Percentiles rank a stretch among this genome's conserved stretches.
phyloP scores from a whole-genome alignment of 257 asterid species.

The Lithospermum erythrorhizon region DNA sequence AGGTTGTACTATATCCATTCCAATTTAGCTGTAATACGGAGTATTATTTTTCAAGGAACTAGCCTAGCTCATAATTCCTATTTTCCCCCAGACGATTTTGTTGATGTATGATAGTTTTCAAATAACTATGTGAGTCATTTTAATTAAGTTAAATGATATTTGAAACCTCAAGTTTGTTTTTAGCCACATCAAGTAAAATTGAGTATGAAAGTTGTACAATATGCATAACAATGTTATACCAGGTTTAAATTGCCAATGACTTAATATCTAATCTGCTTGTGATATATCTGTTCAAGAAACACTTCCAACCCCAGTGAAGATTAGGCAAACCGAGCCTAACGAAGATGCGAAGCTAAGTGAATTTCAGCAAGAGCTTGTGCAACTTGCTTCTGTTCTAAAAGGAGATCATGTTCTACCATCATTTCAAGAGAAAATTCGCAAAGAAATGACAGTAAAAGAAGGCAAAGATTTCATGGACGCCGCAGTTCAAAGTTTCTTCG shows the following conservation, averaged over 20 bases:
- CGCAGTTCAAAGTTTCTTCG: constrained; percentile 59
- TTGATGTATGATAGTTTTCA: no score
- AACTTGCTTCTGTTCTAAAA: constrained; percentile 70
- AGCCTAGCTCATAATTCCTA: no score
- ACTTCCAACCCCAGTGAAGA: constrained; percentile 54
- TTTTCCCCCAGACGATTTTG: no score
- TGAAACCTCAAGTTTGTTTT: no score
- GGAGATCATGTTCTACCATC: constrained; percentile 57
- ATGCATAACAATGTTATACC: no score
- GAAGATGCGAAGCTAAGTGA: constrained; percentile 65
- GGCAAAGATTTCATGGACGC: constrained; percentile 53
- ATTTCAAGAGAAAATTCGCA: constrained; percentile 33
- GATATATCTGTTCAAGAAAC: constrained; percentile 20
- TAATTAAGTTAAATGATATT: no score
- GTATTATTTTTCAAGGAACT: no score
- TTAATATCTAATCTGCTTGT: not conserved
- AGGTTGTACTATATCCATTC: no score
- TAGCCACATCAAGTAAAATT: no score
- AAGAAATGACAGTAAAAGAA: constrained; percentile 53
- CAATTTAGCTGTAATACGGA: no score
- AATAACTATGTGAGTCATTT: no score
- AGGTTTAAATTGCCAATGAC: not conserved
- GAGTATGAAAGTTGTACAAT: no score
- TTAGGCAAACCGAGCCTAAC: constrained; percentile 49
- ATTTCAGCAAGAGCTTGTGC: constrained; percentile 71